A percentile compares a stretch with the other conserved stretches of the same genome.
Evolutionary conservation across 306 rosid species (phyloP).

Genomic region (Prosopis cineraria): DNA sequence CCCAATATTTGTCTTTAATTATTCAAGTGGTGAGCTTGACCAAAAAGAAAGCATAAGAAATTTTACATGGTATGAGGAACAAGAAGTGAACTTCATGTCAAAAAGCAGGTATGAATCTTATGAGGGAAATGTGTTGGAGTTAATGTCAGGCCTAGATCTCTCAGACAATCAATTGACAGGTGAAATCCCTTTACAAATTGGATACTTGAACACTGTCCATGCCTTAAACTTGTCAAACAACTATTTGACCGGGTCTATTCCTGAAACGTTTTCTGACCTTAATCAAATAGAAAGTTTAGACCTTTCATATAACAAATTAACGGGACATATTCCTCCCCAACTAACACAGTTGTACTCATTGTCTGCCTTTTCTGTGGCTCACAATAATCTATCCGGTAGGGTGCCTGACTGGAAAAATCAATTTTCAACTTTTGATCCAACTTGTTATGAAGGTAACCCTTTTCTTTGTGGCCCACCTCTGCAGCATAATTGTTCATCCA

Average conservation of each 20-base stretch:
- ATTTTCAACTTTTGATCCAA: slow-evolving; percentile 7
- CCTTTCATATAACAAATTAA: slow-evolving; percentile 4
- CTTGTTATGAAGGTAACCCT: background rate
- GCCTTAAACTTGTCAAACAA: slow-evolving; percentile 36
- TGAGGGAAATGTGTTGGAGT: slow-evolving; percentile 2
- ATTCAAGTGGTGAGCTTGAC: background rate
- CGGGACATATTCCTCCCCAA: slow-evolving; percentile 17
- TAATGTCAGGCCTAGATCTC: slow-evolving; percentile 35
- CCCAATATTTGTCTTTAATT: background rate
- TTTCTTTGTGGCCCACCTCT: slow-evolving; percentile 18
- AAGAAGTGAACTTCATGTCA: slow-evolving; percentile 10
- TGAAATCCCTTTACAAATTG: slow-evolving; percentile 2
- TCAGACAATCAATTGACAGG: background rate
- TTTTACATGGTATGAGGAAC: background rate
- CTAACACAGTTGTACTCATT: background rate
- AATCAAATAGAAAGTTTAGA: background rate
- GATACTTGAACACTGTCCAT: background rate
- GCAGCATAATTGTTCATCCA: background rate
- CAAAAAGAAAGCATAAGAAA: too few relatives aligned
- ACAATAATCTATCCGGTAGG: slow-evolving; percentile 26
- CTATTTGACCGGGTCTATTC: background rate
- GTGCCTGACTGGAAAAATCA: background rate
- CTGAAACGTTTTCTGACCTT: slow-evolving; percentile 13
- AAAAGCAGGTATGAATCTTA: slow-evolving; percentile 16
- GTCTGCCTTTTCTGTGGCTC: slow-evolving; percentile 12